These are phyloP conservation scores for Kingdonia uniflora DNA, from an alignment of 164 flowering plant species.

Conservation along the genomic window DNA sequence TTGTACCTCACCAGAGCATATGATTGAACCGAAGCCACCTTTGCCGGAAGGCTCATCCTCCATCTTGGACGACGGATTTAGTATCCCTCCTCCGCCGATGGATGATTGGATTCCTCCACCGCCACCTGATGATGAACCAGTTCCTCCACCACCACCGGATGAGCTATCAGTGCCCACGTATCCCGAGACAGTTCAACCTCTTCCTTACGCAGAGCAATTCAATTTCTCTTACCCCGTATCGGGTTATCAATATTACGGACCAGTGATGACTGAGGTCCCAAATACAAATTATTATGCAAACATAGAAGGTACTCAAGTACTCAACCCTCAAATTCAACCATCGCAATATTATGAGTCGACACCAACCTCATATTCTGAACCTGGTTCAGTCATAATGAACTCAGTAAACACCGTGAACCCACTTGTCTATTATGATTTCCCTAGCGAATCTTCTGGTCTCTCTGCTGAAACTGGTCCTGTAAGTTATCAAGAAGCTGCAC, in stretches of 20 bases:
- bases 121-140: slow-evolving; percentile 70
- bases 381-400: slow-evolving; percentile 26
- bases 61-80: slow-evolving; percentile 17
- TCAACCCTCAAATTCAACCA: slow-evolving; percentile 20
- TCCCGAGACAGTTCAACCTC: slow-evolving; percentile 34
- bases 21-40: slow-evolving; percentile 17
- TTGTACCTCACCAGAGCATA: slow-evolving; percentile 14
- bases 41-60: slow-evolving; percentile 10
- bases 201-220: slow-evolving; percentile 40
- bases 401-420: slow-evolving; percentile 33
- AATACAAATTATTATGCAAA: slow-evolving; percentile 35
- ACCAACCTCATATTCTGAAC: slow-evolving; percentile 27
- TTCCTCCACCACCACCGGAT: slow-evolving; percentile 90
- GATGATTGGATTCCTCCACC: slow-evolving; percentile 94
- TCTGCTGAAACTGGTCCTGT: slow-evolving; percentile 18
- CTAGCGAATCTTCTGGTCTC: slow-evolving; percentile 31
- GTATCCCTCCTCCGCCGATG: slow-evolving; percentile 63
- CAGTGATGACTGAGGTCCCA: slow-evolving; percentile 25
- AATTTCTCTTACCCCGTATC: slow-evolving; percentile 31
- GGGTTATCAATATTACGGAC: slow-evolving; percentile 43
- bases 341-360: slow-evolving; percentile 35
- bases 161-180: slow-evolving; percentile 38
- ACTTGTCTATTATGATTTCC: slow-evolving; percentile 35
- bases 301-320: slow-evolving; percentile 35
- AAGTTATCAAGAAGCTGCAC: slow-evolving; percentile 16